Base-by-base conservation (phyloP, 768 basidiomycete species). In the Favolaschia claudopus region DNA sequence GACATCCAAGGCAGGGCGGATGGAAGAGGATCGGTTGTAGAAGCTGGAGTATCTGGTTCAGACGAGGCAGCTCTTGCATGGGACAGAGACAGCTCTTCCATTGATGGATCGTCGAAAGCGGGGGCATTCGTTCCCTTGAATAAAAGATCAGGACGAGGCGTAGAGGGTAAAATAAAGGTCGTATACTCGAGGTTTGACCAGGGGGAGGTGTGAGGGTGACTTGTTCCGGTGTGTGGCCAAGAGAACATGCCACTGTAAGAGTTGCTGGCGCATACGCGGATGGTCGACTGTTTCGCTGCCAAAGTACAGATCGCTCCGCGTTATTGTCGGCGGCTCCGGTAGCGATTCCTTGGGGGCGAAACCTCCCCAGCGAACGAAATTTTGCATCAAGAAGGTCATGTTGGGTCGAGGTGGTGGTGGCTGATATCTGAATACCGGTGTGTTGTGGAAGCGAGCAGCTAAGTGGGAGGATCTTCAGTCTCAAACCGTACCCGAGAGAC, bases 321-420 rank as follows among this genome's bases (percentile, higher is more conserved):
- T 43, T 58, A 34, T 33, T 19, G 7, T 45, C 13, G 36, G n/a
- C 8, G 49, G n/a, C 12, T 24, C 9, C n/a, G 43, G 28, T 2
- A 53, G n/a, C 1, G 51, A 34, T n/a, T 53, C n/a, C 25, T 46
- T 40, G 19, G 52, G 39, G 19, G 47, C 58, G n/a, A 67, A 73
- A 53, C 67, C 65, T 60, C 72, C 57, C 72, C 66, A 40, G 17
- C 40, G 45, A 60, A 72, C 38, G 37, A 63, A 55, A 48, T 31
- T 36, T 22, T 13, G 12, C 5, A 17, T 15, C n/a, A 27, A 62
- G 32, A 3, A 28, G 7, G 14, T 5, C 9, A 6, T 15, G 19
- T 27, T 24, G 12, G 10, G 47, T 53, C 25, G 7, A 9, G 14
- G 28, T 31, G 36, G 1, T 7, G 51, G 51, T 28, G 46, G 45